Percentiles rank a stretch among this genome's conserved stretches.
Evolutionary conservation across 148 eudicot species (phyloP).

Genomic region (Fagopyrum esculentum): DNA sequence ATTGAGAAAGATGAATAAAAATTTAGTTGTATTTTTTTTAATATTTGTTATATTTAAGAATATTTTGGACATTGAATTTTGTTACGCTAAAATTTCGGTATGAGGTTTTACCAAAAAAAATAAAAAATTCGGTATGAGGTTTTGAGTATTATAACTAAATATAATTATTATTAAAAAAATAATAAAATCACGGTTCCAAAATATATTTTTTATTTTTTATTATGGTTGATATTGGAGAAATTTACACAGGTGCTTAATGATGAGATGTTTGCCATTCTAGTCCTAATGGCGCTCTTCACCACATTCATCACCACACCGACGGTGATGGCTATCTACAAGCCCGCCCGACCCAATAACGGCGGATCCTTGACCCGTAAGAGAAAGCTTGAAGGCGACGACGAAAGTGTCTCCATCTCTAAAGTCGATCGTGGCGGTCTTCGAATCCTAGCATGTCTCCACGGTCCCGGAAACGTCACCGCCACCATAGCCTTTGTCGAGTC

Average conservation of each 20-base stretch:
- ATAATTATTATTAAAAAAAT: too few relatives aligned
- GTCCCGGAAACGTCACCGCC: slow-evolving; percentile 39
- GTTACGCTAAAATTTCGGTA: too few relatives aligned
- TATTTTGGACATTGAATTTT: too few relatives aligned
- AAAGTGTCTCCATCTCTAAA: background rate
- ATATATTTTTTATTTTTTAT: too few relatives aligned
- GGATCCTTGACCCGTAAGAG: slow-evolving; percentile 16
- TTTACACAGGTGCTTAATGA: slow-evolving; percentile 53
- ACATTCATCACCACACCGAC: slow-evolving; percentile 66
- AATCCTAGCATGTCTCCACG: slow-evolving; percentile 40
- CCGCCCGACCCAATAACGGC: slow-evolving; percentile 22
- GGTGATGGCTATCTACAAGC: slow-evolving; percentile 55
- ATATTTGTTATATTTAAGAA: too few relatives aligned
- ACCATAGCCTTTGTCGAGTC: slow-evolving; percentile 45
- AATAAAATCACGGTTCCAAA: too few relatives aligned
- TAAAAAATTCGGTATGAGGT: too few relatives aligned
- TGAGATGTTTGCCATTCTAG: slow-evolving; percentile 59
- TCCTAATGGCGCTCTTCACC: slow-evolving; percentile 61
- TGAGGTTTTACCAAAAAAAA: too few relatives aligned
- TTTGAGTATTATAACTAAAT: too few relatives aligned
- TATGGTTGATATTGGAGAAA: too few relatives aligned
- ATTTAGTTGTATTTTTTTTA: too few relatives aligned
- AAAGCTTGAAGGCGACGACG: slow-evolving; percentile 22
- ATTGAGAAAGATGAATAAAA: too few relatives aligned
- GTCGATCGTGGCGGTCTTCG: slow-evolving; percentile 20